These are phyloP conservation scores for Rehmannia glutinosa DNA, from an alignment of 257 asterid genomes.

Conservation along the genomic window DNA sequence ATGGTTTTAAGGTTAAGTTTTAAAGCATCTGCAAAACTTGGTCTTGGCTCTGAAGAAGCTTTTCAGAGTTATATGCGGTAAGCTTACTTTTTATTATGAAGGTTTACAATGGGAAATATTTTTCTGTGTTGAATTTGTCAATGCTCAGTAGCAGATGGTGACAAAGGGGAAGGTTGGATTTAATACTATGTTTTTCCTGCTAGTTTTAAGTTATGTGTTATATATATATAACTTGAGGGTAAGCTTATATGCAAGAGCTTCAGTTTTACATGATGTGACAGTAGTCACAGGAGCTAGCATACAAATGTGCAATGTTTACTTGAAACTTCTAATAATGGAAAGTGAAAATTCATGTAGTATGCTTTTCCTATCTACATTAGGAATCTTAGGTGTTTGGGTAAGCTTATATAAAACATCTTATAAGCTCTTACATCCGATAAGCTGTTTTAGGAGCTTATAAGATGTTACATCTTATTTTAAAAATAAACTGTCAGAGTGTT, in stretches of 20 bases:
- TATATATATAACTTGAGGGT: constrained; percentile 1
- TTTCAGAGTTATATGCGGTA: constrained; percentile 55
- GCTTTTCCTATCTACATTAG: not conserved
- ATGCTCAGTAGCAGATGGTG: not conserved
- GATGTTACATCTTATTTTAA: no score
- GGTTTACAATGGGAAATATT: not conserved
- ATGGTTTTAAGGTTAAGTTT: constrained; percentile 48
- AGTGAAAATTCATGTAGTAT: not conserved
- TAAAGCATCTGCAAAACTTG: constrained; percentile 43
- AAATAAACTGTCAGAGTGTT: no score
- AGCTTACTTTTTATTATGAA: constrained; percentile 18
- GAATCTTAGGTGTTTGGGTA: not conserved
- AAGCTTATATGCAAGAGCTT: not conserved
- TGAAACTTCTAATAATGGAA: not conserved
- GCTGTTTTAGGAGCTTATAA: no score
- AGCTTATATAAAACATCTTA: not conserved
- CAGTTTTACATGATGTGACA: not conserved
- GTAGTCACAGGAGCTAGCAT: not conserved
- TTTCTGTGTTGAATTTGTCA: not conserved
- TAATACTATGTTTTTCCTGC: not conserved
- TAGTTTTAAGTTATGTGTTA: not conserved
- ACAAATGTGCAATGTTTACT: not conserved
- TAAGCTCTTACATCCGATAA: no score
- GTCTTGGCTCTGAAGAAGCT: constrained; percentile 45
- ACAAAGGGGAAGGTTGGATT: not conserved